Evolutionary conservation across 208 protist genomes (phyloP).

Genomic region (Acanthamoeba royreba): DNA sequence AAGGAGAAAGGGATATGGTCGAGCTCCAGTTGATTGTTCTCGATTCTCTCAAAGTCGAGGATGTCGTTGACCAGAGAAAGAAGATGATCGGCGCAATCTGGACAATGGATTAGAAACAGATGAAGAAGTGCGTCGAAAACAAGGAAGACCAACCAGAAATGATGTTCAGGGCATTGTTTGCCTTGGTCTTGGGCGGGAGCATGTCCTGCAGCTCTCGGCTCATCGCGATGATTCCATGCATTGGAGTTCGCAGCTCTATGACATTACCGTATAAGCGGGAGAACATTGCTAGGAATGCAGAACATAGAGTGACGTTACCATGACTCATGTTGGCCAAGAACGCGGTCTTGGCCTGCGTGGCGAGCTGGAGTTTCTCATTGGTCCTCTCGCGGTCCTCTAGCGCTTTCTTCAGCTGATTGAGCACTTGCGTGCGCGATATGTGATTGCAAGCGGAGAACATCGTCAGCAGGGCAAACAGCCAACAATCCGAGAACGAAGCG

Average conservation of each 20-base stretch:
- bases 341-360: neutral
- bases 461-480: neutral
- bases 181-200: neutral
- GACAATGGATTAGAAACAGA: too few species aligned
- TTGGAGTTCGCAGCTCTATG: neutral
- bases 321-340: neutral
- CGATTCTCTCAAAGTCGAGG: too few species aligned
- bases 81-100: too few species aligned
- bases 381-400: neutral
- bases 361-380: neutral
- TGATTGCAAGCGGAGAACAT: neutral
- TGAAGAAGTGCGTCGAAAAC: too few species aligned
- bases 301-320: neutral
- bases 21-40: too few species aligned
- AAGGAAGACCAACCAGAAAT: too few species aligned
- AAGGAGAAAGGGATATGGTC: too few species aligned
- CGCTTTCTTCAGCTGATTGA: neutral
- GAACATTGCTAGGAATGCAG: neutral
- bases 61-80: too few species aligned
- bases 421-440: neutral
- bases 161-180: neutral
- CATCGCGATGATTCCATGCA: slow-evolving; percentile 1
- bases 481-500: neutral
- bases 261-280: neutral
- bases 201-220: neutral